Percentiles rank a stretch among this genome's conserved stretches.
Conservation (phyloP, 1,284 basidiomycete genomes). For the Megacollybia platyphylla region DNA sequence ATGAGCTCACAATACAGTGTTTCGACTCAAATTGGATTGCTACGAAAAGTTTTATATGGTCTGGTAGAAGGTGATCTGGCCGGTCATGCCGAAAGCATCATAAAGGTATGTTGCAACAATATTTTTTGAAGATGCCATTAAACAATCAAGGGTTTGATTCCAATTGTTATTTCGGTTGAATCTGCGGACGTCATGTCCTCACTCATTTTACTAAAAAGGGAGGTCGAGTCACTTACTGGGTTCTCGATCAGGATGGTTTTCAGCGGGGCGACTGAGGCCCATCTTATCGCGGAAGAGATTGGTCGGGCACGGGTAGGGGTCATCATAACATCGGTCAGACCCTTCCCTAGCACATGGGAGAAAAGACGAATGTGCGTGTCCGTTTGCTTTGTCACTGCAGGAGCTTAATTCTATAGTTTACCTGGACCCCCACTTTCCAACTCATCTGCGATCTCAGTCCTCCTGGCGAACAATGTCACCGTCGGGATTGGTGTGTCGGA, state of each 20-base stretch:
- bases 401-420: conserved; percentile 23
- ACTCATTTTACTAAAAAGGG: conserved; percentile 51
- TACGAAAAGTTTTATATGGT: conserved; percentile 41
- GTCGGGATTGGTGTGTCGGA: conserved; percentile 54
- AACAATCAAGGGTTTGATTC: conserved; percentile 21
- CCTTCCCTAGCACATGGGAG: conserved; percentile 60
- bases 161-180: conserved; percentile 45
- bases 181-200: conserved; percentile 67
- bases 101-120: conserved; percentile 15
- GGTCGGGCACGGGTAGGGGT: conserved; percentile 54
- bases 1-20: conserved; percentile 28
- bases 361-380: conserved; percentile 34
- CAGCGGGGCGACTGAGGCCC: conserved; percentile 57
- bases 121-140: neutral
- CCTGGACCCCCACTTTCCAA: conserved; percentile 59
- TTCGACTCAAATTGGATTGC: conserved; percentile 57
- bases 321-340: conserved; percentile 42
- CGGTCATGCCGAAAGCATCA: conserved; percentile 32
- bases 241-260: conserved; percentile 34
- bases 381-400: conserved; percentile 15
- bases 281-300: conserved; percentile 57
- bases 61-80: conserved; percentile 27
- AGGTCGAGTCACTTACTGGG: conserved; percentile 35
- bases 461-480: conserved; percentile 50
- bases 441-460: conserved; percentile 37